Conservation (phyloP, 2,329 filamentous ascomycete genomes). For the Oidium heveae region DNA sequence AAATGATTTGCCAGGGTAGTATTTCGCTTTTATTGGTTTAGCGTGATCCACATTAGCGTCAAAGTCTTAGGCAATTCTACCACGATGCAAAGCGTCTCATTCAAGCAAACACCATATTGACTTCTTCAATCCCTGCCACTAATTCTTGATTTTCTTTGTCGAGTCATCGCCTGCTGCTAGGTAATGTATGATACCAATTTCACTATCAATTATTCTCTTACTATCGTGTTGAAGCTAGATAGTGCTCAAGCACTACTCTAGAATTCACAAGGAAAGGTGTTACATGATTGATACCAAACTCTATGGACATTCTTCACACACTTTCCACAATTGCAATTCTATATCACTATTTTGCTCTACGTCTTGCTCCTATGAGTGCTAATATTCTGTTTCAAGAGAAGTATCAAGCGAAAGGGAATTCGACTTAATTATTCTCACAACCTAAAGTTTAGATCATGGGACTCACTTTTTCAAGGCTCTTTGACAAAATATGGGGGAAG, state of each 20-base stretch:
- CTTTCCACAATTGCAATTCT: no score
- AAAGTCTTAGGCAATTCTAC: neutral
- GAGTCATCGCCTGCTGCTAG: constrained; percentile 9
- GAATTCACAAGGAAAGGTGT: no score
- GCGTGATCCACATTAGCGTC: neutral
- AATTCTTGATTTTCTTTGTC: constrained; percentile 11
- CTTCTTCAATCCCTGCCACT: constrained; percentile 11
- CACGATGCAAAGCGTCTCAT: neutral
- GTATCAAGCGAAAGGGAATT: constrained; percentile 12
- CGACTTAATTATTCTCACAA: constrained; percentile 6
- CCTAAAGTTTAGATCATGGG: constrained; percentile 56
- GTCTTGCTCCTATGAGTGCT: no score
- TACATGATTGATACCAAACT: no score
- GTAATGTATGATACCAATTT: constrained; percentile 9
- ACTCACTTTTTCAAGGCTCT: constrained; percentile 91
- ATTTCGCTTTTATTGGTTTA: neutral
- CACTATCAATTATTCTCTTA: neutral
- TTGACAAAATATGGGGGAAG: constrained; percentile 93
- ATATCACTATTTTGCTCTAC: no score
- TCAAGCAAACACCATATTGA: neutral
- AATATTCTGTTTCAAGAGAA: neutral
- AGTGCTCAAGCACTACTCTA: neutral
- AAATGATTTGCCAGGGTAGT: neutral
- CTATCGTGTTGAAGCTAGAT: neutral
- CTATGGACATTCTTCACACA: no score